A percentile compares a stretch with the other conserved stretches of the same genome.
phyloP scores from a whole-genome alignment of 495 filamentous ascomycete genomes.

The Lichina pygmaea region DNA sequence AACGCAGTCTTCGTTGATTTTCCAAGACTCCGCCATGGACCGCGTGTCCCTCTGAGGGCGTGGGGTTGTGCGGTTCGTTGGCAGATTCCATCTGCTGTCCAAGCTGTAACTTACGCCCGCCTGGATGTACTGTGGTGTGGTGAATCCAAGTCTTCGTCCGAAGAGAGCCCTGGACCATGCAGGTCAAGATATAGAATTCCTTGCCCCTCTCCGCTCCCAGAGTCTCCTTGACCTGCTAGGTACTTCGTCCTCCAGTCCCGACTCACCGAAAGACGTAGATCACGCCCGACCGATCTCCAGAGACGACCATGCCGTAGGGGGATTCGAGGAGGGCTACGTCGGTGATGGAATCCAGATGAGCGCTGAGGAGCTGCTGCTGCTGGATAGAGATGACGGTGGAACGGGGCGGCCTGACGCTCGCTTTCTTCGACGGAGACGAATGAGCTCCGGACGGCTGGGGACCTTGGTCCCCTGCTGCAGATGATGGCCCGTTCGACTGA shows the following conservation, averaged over 20 bases:
- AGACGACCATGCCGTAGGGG: conserved; percentile 81
- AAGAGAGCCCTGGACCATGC: too few species aligned
- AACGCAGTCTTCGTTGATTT: too few species aligned
- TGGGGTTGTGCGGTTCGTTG: too few species aligned
- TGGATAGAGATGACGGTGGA: conserved; percentile 71
- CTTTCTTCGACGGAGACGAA: conserved; percentile 10
- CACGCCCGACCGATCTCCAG: conserved; percentile 72
- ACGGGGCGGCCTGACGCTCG: conserved; percentile 27
- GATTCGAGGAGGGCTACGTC: conserved; percentile 71
- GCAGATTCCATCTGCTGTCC: too few species aligned
- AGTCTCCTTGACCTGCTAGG: neutral
- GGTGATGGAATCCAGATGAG: conserved; percentile 66
- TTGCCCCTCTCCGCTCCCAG: neutral
- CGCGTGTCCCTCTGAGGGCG: too few species aligned
- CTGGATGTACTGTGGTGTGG: too few species aligned
- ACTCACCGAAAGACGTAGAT: conserved; percentile 64
- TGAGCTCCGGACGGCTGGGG: too few species aligned
- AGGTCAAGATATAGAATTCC: too few species aligned
- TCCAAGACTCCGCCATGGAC: too few species aligned
- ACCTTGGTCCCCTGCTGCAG: too few species aligned
- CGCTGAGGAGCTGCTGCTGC: conserved; percentile 63
- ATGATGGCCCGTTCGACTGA: conserved; percentile 6
- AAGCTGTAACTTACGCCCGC: too few species aligned
- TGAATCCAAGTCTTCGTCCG: too few species aligned
- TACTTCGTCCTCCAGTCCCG: neutral